A percentile compares a stretch with the other conserved stretches of the same genome.
Conservation (phyloP, 1,284 basidiomycete species). For the Trametes polyzona region DNA sequence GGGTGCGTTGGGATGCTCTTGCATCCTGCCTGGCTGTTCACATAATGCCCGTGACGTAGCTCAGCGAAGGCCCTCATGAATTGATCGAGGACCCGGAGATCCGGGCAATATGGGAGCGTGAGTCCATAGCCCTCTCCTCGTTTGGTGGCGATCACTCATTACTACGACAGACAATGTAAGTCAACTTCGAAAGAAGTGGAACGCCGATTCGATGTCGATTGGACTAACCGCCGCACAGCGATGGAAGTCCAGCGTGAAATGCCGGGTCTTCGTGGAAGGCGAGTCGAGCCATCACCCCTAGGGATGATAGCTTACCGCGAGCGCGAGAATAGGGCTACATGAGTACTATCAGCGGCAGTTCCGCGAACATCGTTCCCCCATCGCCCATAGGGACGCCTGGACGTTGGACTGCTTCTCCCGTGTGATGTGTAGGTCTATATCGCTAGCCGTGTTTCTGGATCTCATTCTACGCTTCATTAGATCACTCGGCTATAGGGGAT, state of each 20-base stretch:
- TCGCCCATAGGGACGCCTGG: conserved; percentile 14
- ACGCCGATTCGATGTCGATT: no score
- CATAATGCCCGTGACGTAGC: not conserved
- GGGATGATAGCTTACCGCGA: not conserved
- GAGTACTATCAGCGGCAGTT: conserved; percentile 8
- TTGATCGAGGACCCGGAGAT: conserved; percentile 9
- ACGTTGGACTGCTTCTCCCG: conserved; percentile 17
- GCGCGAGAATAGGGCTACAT: not conserved
- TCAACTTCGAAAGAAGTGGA: no score
- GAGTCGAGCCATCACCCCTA: no score
- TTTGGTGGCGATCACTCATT: not conserved
- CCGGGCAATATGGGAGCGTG: conserved; percentile 5
- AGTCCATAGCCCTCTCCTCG: not conserved
- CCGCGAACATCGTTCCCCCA: not conserved
- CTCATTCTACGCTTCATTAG: not conserved
- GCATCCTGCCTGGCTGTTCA: not conserved
- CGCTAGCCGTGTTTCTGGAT: no score
- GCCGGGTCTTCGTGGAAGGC: conserved; percentile 10
- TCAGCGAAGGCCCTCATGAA: conserved; percentile 6
- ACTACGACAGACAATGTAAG: not conserved
- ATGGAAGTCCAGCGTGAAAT: conserved; percentile 12
- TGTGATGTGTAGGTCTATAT: conserved; percentile 11
- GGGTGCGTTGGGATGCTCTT: not conserved
- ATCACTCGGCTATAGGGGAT: conserved; percentile 22
- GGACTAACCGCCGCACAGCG: not conserved